These are phyloP conservation scores for Psidium friedrichsthalianum DNA, from an alignment of 345 rosid genomes.

Conservation along the genomic window DNA sequence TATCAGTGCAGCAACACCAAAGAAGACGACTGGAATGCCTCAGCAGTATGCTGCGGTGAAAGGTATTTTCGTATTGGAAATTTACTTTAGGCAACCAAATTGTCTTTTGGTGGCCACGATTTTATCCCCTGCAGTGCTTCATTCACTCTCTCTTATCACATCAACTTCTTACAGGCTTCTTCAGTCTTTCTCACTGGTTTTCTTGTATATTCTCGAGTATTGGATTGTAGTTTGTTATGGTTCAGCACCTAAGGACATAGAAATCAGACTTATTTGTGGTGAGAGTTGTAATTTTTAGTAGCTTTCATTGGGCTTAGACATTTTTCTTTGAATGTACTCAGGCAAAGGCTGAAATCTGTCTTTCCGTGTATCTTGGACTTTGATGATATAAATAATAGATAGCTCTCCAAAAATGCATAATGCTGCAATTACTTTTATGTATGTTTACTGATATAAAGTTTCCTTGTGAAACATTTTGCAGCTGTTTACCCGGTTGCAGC, in stretches of 20 bases:
- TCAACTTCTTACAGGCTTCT: background rate
- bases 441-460: background rate
- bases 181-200: background rate
- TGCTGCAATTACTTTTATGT: background rate
- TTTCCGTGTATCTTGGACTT: background rate
- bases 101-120: background rate
- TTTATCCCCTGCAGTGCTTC: background rate
- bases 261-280: background rate
- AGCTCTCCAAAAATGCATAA: background rate
- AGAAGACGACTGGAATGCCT: conserved; percentile 52
- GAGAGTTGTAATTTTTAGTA: background rate
- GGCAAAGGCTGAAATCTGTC: background rate
- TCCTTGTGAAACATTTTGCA: conserved; percentile 13
- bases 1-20: conserved; percentile 85
- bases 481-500: conserved; percentile 57
- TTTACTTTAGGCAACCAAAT: background rate
- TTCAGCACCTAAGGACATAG: background rate
- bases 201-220: background rate
- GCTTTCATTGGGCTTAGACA: background rate
- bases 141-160: background rate
- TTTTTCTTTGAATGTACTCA: background rate
- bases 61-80: conserved; percentile 21
- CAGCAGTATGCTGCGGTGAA: conserved; percentile 53
- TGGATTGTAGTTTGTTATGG: background rate
- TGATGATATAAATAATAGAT: background rate